Conservation (phyloP, 768 basidiomycete genomes). For the Tricholoma saponaceum region DNA sequence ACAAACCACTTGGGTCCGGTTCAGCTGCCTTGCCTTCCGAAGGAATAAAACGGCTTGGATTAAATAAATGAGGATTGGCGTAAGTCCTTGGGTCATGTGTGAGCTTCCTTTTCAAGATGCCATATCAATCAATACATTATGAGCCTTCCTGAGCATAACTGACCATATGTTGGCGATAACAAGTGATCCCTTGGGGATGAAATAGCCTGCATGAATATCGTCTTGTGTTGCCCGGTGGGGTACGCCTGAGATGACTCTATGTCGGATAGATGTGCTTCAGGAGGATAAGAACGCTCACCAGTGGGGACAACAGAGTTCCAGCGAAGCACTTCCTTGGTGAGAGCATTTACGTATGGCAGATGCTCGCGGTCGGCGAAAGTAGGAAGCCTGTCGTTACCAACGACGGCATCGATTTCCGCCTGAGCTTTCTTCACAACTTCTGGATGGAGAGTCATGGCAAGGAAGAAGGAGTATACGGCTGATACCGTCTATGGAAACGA, state of each 20-base stretch:
- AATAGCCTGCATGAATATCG: slow-evolving; percentile 58
- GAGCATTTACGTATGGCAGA: slow-evolving; percentile 58
- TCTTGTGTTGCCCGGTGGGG: slow-evolving; percentile 57
- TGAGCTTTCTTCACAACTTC: slow-evolving; percentile 57
- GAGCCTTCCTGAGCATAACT: not conserved
- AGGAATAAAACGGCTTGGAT: slow-evolving; percentile 57
- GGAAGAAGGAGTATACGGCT: slow-evolving; percentile 55
- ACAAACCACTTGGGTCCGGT: slow-evolving; percentile 53
- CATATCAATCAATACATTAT: slow-evolving; percentile 16
- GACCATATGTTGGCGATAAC: slow-evolving; percentile 51
- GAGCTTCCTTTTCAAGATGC: slow-evolving; percentile 34
- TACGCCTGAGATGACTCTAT: slow-evolving; percentile 29
- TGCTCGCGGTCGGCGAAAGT: slow-evolving; percentile 52
- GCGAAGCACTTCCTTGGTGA: slow-evolving; percentile 53
- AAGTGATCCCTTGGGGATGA: slow-evolving; percentile 55
- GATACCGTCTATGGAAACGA: slow-evolving; percentile 49
- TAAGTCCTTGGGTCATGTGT: slow-evolving; percentile 53
- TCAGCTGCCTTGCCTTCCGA: slow-evolving; percentile 39
- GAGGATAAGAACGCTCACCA: slow-evolving; percentile 23
- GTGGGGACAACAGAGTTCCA: slow-evolving; percentile 46
- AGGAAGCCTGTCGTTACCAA: slow-evolving; percentile 59
- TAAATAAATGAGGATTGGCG: slow-evolving; percentile 49
- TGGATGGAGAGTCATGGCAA: slow-evolving; percentile 57
- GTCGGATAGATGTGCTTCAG: slow-evolving; percentile 6
- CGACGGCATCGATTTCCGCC: slow-evolving; percentile 54